A percentile compares a stretch with the other conserved stretches of the same genome.
These are phyloP conservation scores for Leccinum glutinopallens DNA, from an alignment of 1,284 basidiomycete genomes.

Conservation along the genomic window DNA sequence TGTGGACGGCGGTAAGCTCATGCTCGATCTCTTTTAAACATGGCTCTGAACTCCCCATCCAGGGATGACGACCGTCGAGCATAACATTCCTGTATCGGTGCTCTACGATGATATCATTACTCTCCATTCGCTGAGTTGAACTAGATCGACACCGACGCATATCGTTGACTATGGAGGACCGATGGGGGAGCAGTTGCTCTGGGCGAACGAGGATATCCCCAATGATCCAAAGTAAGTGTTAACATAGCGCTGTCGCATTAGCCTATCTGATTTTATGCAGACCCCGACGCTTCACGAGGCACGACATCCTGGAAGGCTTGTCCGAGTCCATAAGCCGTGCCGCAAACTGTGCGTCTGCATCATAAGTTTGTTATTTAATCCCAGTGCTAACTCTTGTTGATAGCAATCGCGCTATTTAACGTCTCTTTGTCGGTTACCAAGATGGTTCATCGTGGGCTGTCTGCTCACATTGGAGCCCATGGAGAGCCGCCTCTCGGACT, in stretches of 20 bases:
- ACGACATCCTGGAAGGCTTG: conserved; percentile 62
- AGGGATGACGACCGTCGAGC: conserved; percentile 82
- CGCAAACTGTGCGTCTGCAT: conserved; percentile 48
- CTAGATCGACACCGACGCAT: conserved; percentile 73
- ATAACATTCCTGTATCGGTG: conserved; percentile 61
- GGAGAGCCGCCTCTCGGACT: conserved; percentile 72
- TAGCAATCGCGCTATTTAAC: conserved; percentile 68
- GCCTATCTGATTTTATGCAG: conserved; percentile 36
- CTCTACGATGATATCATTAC: conserved; percentile 70
- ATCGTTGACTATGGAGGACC: conserved; percentile 73
- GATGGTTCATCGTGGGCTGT: conserved; percentile 62
- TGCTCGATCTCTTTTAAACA: background rate
- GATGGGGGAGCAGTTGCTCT: conserved; percentile 66
- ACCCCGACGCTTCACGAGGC: conserved; percentile 61
- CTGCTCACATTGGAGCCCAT: conserved; percentile 70
- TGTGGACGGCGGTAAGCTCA: conserved; percentile 60
- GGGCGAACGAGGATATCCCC: conserved; percentile 64
- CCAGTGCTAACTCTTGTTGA: conserved; percentile 11
- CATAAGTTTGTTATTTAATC: background rate
- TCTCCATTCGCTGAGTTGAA: conserved; percentile 64
- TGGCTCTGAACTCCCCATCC: conserved; percentile 13
- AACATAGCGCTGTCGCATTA: background rate
- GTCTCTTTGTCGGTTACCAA: conserved; percentile 66
- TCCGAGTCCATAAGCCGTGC: conserved; percentile 65
- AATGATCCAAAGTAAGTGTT: conserved; percentile 63